Evolutionary conservation across 306 rosid genomes (phyloP).

Genomic region (Calophaca sinica): DNA sequence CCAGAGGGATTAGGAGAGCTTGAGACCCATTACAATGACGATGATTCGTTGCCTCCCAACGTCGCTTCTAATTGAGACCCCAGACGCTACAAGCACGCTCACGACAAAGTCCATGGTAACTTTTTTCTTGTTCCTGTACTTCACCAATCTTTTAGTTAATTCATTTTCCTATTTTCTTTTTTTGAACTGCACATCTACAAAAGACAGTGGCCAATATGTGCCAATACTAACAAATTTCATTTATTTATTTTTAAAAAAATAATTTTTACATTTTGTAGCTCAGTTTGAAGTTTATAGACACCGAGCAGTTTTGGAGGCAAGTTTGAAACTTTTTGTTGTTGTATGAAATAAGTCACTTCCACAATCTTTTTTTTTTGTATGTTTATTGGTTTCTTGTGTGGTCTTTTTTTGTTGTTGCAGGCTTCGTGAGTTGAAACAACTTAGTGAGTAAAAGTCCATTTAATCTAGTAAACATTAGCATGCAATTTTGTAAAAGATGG

Average conservation of each 20-base stretch:
- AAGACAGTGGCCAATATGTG: no score
- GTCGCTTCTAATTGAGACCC: constrained; percentile 49
- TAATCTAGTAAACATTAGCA: no score
- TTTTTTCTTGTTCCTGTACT: constrained; percentile 74
- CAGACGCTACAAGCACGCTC: constrained; percentile 68
- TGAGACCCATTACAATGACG: constrained; percentile 62
- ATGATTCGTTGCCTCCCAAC: constrained; percentile 43
- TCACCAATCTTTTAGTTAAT: no score
- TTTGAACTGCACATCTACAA: no score
- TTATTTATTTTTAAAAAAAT: background rate
- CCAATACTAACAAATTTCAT: background rate
- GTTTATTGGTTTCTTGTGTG: background rate
- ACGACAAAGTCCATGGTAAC: constrained; percentile 82
- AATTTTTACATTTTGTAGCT: constrained; percentile 61
- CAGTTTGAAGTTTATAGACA: constrained; percentile 77
- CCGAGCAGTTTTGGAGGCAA: constrained; percentile 88
- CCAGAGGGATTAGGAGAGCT: no score
- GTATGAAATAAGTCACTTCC: constrained; percentile 6
- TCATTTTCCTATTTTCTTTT: background rate
- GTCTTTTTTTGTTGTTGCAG: constrained; percentile 46
- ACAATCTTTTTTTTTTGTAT: background rate
- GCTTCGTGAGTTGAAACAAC: constrained; percentile 91
- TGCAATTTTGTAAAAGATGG: no score
- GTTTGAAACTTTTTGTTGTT: constrained; percentile 41
- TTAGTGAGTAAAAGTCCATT: no score